Conservation (phyloP, 2,329 filamentous ascomycete genomes). For the Nemania sp. region DNA sequence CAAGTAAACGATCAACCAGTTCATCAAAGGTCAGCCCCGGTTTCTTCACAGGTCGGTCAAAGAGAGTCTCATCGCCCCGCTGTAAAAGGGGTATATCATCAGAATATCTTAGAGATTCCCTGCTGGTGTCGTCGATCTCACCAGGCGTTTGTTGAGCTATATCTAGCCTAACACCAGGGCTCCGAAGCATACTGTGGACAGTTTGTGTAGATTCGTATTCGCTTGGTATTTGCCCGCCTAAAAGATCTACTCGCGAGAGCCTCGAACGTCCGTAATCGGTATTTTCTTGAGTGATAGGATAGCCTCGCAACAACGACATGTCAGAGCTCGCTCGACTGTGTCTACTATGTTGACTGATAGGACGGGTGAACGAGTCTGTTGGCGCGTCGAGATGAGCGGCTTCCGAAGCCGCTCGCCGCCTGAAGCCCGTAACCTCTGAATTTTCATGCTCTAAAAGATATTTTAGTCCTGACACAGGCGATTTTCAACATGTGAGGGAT, state of each 20-base stretch:
- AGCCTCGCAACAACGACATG: conserved; percentile 62
- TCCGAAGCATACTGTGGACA: conserved; percentile 55
- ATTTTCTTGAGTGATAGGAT: conserved; percentile 51
- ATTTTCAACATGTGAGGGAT: not conserved
- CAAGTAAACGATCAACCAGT: conserved; percentile 83
- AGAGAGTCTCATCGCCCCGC: conserved; percentile 66
- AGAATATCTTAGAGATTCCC: conserved; percentile 66
- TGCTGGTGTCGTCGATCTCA: conserved; percentile 72
- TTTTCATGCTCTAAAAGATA: conserved; percentile 39
- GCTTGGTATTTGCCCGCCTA: conserved; percentile 44
- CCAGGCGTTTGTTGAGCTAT: conserved; percentile 55
- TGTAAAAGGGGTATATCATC: conserved; percentile 71
- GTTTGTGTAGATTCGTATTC: conserved; percentile 53
- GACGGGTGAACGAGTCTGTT: conserved; percentile 55
- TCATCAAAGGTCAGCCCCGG: conserved; percentile 67
- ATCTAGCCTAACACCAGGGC: conserved; percentile 58
- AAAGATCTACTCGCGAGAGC: conserved; percentile 55
- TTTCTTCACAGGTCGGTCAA: conserved; percentile 56
- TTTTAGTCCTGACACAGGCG: conserved; percentile 11
- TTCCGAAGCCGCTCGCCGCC: conserved; percentile 64
- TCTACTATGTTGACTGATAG: conserved; percentile 65
- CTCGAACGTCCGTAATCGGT: conserved; percentile 50
- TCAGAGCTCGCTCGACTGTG: conserved; percentile 75
- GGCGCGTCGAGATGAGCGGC: conserved; percentile 61
- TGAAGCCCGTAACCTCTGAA: conserved; percentile 49